Percentiles rank a stretch among this genome's conserved stretches.
Evolutionary conservation across 1,284 basidiomycete species (phyloP).

Genomic region (Bjerkandera adusta): DNA sequence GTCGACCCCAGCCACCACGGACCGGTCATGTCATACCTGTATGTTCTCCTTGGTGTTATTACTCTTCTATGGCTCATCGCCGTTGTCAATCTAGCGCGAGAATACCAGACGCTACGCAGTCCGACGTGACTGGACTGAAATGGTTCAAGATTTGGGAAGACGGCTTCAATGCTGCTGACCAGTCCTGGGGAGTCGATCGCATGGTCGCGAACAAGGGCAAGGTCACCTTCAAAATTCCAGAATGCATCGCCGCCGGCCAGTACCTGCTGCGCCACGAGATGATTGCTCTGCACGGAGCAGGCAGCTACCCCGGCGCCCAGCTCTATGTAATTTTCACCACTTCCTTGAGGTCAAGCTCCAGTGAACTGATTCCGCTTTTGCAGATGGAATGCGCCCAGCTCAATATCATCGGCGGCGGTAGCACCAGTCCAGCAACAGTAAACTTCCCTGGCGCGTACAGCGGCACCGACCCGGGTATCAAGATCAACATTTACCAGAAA

Average conservation of each 20-base stretch:
- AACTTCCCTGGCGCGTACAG: constrained; percentile 25
- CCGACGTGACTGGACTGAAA: constrained; percentile 46
- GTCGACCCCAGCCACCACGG: constrained; percentile 53
- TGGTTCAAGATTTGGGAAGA: constrained; percentile 56
- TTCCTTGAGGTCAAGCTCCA: neutral
- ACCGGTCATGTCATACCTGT: constrained; percentile 55
- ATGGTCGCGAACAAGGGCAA: constrained; percentile 53
- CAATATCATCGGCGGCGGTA: constrained; percentile 49
- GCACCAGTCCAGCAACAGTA: constrained; percentile 44
- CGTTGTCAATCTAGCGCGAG: constrained; percentile 38
- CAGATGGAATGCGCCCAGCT: constrained; percentile 54
- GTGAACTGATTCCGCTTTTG: neutral
- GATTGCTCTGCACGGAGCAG: constrained; percentile 45
- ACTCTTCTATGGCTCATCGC: neutral
- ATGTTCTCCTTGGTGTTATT: constrained; percentile 16
- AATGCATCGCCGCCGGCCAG: constrained; percentile 46
- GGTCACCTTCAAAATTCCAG: constrained; percentile 49
- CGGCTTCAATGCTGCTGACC: constrained; percentile 32
- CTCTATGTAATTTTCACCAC: constrained; percentile 34
- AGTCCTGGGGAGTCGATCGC: constrained; percentile 46
- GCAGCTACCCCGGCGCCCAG: constrained; percentile 49
- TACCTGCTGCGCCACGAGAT: constrained; percentile 53
- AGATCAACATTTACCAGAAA: constrained; percentile 12
- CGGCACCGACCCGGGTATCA: constrained; percentile 17
- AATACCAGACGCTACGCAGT: constrained; percentile 42